phyloP scores from a whole-genome alignment of 2,329 filamentous ascomycete species.

The Colletotrichum navitas region DNA sequence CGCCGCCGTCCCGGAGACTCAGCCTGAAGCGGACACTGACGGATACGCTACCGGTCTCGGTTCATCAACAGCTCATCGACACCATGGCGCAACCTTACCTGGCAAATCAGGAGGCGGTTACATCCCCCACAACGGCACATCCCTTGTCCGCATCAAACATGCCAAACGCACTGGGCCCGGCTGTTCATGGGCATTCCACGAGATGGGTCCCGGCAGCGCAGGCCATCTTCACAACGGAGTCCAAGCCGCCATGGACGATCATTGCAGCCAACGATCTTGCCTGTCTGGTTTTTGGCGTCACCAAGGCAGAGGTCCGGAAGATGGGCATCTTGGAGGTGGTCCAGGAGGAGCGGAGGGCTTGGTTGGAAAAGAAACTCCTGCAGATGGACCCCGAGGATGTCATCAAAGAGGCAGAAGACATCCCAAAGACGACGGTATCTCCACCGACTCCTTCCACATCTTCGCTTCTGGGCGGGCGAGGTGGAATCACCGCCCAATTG shows the following conservation, averaged over 20 bases:
- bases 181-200: conserved; percentile 88
- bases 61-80: conserved; percentile 88
- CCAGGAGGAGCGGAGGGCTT: conserved; percentile 86
- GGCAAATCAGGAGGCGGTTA: conserved; percentile 59
- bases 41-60: conserved; percentile 78
- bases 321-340: conserved; percentile 97
- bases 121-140: conserved; percentile 60
- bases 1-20: conserved; percentile 70
- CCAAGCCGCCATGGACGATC: conserved; percentile 92
- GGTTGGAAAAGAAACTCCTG: conserved; percentile 88
- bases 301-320: conserved; percentile 93
- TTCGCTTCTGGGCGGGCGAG: conserved; percentile 74
- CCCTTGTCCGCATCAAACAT: conserved; percentile 57
- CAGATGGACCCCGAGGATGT: conserved; percentile 66
- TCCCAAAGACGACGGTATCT: conserved; percentile 53
- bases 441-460: conserved; percentile 58
- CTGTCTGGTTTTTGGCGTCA: conserved; percentile 98
- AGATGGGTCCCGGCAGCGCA: conserved; percentile 93
- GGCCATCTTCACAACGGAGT: conserved; percentile 97
- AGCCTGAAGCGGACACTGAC: conserved; percentile 89
- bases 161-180: conserved; percentile 64
- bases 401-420: conserved; percentile 50
- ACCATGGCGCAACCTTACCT: conserved; percentile 86
- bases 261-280: conserved; percentile 96
- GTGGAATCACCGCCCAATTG: conserved; percentile 87